Percentiles rank a stretch among this genome's conserved stretches.
Conservation (phyloP, 257 asterid genomes). For the Linaria vulgaris region DNA sequence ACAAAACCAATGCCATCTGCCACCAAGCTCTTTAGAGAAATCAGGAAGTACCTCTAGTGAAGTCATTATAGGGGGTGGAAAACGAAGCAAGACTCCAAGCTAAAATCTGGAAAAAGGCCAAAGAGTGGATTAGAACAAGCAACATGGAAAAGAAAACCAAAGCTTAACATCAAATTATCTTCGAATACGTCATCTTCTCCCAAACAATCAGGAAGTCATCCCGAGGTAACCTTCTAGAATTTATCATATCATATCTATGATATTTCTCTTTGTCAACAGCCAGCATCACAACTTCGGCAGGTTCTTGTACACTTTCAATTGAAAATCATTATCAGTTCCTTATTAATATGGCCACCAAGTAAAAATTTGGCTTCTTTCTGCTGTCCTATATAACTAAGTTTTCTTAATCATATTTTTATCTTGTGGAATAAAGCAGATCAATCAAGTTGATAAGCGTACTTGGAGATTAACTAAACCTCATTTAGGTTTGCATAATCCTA, state of each 20-base stretch:
- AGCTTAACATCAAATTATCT: neutral
- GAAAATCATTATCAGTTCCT: too few species aligned
- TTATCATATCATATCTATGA: neutral
- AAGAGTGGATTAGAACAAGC: neutral
- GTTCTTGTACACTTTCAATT: neutral
- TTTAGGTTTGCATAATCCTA: neutral
- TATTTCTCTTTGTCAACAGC: neutral
- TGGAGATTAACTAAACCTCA: neutral
- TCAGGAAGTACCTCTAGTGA: too few species aligned
- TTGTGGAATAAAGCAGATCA: neutral
- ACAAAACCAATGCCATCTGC: neutral
- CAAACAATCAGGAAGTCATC: too few species aligned
- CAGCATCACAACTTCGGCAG: neutral
- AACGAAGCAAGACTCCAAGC: neutral
- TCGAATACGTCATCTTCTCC: neutral
- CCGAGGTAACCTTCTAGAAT: too few species aligned
- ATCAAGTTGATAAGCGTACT: neutral
- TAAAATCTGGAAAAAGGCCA: neutral
- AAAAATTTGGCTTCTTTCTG: neutral
- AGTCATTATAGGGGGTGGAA: neutral
- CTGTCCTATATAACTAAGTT: neutral
- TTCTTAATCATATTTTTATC: neutral
- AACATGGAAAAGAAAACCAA: neutral
- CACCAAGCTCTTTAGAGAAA: neutral
- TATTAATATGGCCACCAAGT: too few species aligned